Evolutionary conservation across 1,139 yeast species (phyloP).

Genomic region (Barnettozyma hawaiiensis): DNA sequence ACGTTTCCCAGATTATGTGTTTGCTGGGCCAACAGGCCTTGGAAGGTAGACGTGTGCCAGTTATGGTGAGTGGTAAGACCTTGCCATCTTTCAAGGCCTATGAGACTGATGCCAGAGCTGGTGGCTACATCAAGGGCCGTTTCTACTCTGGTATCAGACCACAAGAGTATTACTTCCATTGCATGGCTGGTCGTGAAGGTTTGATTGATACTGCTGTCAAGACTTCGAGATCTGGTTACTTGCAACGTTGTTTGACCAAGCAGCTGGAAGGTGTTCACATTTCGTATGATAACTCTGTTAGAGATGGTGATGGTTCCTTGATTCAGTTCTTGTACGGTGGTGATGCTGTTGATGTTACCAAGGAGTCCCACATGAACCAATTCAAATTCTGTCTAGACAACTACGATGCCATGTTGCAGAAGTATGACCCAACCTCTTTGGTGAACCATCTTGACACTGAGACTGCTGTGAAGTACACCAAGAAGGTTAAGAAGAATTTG

Average conservation of each 20-base stretch:
- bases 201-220: constrained; percentile 98
- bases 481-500: constrained; percentile 71
- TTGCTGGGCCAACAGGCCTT: constrained; percentile 97
- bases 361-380: constrained; percentile 90
- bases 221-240: constrained; percentile 96
- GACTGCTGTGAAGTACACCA: constrained; percentile 70
- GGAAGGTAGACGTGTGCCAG: constrained; percentile 99
- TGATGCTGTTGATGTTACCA: constrained; percentile 90
- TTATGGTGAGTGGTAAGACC: constrained; percentile 98
- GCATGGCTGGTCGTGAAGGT: constrained; percentile 99
- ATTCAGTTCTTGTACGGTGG: constrained; percentile 97
- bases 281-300: constrained; percentile 88
- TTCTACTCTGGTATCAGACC: constrained; percentile 98
- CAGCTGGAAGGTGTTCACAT: constrained; percentile 97
- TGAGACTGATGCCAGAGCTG: constrained; percentile 97
- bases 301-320: constrained; percentile 93
- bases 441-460: constrained; percentile 77
- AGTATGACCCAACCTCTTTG: constrained; percentile 79
- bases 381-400: constrained; percentile 91
- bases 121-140: constrained; percentile 96
- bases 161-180: constrained; percentile 99
- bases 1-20: constrained; percentile 99
- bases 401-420: constrained; percentile 77
- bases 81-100: constrained; percentile 94
- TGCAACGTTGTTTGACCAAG: constrained; percentile 97